phyloP scores from a whole-genome alignment of 2,329 filamentous ascomycete genomes.

The Xylariaceae sp. region DNA sequence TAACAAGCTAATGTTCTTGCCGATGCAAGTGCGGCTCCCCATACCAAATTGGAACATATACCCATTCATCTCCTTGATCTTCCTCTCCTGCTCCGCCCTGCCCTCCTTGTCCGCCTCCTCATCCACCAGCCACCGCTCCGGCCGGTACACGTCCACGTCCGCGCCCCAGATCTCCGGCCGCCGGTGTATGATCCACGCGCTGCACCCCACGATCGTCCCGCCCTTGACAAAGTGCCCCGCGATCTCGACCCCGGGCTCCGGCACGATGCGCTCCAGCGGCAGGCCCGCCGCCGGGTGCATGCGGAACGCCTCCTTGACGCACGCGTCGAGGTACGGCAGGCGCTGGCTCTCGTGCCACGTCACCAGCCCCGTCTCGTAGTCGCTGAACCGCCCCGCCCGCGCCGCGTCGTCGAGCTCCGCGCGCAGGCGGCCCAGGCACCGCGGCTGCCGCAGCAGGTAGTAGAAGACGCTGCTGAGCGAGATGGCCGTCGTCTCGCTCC shows the following conservation, averaged over 20 bases:
- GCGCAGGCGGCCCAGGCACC: constrained; percentile 50
- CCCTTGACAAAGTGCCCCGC: constrained; percentile 56
- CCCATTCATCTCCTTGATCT: constrained; percentile 62
- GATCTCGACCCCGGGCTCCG: constrained; percentile 59
- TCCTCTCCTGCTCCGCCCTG: constrained; percentile 40
- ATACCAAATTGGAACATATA: constrained; percentile 72
- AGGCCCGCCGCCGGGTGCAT: constrained; percentile 71
- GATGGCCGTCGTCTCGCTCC: constrained; percentile 77
- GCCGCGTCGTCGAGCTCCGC: constrained; percentile 60
- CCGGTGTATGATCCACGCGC: constrained; percentile 70
- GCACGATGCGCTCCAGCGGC: constrained; percentile 69
- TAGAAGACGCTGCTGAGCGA: constrained; percentile 69
- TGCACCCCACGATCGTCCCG: constrained; percentile 71
- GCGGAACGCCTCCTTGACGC: constrained; percentile 73
- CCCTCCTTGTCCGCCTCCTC: constrained; percentile 26
- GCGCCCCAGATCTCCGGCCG: constrained; percentile 63
- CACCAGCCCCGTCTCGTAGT: constrained; percentile 55
- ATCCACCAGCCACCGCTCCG: constrained; percentile 61
- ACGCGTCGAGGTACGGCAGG: constrained; percentile 72
- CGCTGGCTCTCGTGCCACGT: constrained; percentile 66
- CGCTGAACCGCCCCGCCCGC: constrained; percentile 44
- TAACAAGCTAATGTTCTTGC: constrained; percentile 60
- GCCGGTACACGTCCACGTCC: constrained; percentile 61
- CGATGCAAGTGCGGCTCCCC: constrained; percentile 65
- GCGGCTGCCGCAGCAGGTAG: constrained; percentile 62